Conservation (phyloP, 2,329 filamentous ascomycete species). For the Aureobasidium subglaciale region DNA sequence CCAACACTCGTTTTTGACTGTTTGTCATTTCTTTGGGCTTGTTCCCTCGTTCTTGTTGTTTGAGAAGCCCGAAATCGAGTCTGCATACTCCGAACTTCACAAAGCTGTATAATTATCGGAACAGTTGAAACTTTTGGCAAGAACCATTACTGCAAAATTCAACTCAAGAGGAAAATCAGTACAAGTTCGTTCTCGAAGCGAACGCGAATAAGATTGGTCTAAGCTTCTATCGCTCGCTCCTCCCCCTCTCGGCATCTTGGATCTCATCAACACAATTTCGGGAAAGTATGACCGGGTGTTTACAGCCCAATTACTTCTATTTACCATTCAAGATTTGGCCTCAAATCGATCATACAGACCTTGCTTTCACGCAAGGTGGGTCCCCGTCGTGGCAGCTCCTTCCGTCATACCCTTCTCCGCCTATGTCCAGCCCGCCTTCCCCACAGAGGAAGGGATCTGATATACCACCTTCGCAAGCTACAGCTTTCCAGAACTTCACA, state of each 20-base stretch:
- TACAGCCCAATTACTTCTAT: constrained; percentile 9
- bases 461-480: not conserved
- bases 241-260: constrained; percentile 8
- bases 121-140: not conserved
- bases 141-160: not conserved
- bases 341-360: constrained; percentile 8
- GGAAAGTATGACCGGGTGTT: constrained; percentile 14
- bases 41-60: not conserved
- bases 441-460: constrained; percentile 25
- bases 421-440: constrained; percentile 46
- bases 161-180: not conserved
- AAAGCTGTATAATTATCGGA: constrained; percentile 10
- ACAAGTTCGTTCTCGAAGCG: not conserved
- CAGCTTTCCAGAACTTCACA: not conserved
- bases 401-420: constrained; percentile 40
- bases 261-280: not conserved
- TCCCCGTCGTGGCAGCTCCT: constrained; percentile 11
- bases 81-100: not conserved
- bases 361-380: constrained; percentile 1
- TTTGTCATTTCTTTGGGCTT: not conserved
- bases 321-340: constrained; percentile 6
- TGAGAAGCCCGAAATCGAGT: not conserved
- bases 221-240: constrained; percentile 4
- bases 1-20: not conserved
- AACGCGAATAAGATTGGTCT: not conserved